These are phyloP conservation scores for Manihot esculenta DNA, from an alignment of 441 rosid species.

Conservation along the genomic window DNA sequence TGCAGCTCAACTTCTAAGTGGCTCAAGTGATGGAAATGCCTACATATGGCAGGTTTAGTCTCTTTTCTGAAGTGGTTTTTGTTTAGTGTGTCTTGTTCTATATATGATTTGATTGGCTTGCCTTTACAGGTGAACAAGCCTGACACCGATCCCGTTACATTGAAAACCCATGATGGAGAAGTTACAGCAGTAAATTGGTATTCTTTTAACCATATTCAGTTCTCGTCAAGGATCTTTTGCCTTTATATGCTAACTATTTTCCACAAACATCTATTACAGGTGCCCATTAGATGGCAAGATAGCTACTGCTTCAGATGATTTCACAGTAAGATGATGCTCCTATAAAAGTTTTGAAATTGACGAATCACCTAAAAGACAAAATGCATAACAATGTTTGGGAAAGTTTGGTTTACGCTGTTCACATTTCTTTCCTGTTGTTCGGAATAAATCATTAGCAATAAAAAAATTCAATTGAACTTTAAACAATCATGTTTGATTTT, in stretches of 20 bases:
- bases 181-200: constrained; percentile 95
- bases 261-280: constrained; percentile 40
- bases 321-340: constrained; percentile 47
- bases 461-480: no score
- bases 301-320: constrained; percentile 82
- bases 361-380: not conserved
- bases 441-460: no score
- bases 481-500: no score
- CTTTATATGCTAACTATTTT: constrained; percentile 9
- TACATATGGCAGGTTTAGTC: constrained; percentile 80
- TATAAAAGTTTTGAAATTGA: not conserved
- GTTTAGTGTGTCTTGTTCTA: constrained; percentile 6
- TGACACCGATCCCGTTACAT: constrained; percentile 49
- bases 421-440: not conserved
- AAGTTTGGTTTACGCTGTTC: not conserved
- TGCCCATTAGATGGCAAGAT: constrained; percentile 63
- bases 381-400: not conserved
- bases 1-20: constrained; percentile 71
- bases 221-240: not conserved
- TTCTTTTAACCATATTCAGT: constrained; percentile 6
- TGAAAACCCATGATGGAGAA: constrained; percentile 74
- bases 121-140: constrained; percentile 71
- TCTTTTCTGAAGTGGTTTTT: not conserved
- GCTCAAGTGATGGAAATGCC: constrained; percentile 84
- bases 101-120: constrained; percentile 18